Evolutionary conservation across 805 yeast species (phyloP), one percentile per base, ranked within the genome.

Genomic region (Metschnikowia baotianmanensis): DNA sequence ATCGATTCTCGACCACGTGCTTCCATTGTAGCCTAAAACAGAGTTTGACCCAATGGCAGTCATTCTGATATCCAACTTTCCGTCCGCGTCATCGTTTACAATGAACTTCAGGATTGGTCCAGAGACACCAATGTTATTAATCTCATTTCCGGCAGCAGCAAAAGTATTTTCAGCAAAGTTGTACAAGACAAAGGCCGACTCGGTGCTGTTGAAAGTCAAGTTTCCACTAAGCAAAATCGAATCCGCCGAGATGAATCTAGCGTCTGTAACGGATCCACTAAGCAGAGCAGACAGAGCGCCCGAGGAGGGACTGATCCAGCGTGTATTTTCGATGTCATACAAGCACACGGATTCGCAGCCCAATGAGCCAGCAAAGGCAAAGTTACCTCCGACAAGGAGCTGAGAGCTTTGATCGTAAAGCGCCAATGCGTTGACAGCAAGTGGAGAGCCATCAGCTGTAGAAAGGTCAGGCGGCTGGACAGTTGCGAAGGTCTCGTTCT

Each of bases 351-450:
- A 73, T 2, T 68, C 58, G 61, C 96, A 89, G 19, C 63, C 59
- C 23, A 74, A 62, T 4, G 77, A 64, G 0, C 83, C 82, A 2
- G 85, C 81, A 16, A 68, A 57, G 16, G 70, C 73, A 56, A 86
- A 88, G 31, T 74, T 69, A 18, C 97, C 96, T 28, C 85, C 96
- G 10, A 86, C 86, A 22, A 82, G 67, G 20, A 88, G 61, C 36
- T 56, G 50, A n/a, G 55, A 48, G 5, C 50, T 56, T 19, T 55
- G 52, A 31, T 65, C 70, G 43, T 62, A 60, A 25, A 58, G 55
- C 4, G 58, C 71, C 39, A 70, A 51, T 5, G 70, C 50, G 40
- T 63, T 67, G n/a, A 70, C 62, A 9, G 46, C 33, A 16, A 67
- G 58, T 1, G 77, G 58, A 11, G 68, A 67, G 11, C 80, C 70